Percentiles rank a stretch among this genome's conserved stretches.
Evolutionary conservation across 495 filamentous ascomycete species (phyloP).

Genomic region (Trichocladium antarcticum): DNA sequence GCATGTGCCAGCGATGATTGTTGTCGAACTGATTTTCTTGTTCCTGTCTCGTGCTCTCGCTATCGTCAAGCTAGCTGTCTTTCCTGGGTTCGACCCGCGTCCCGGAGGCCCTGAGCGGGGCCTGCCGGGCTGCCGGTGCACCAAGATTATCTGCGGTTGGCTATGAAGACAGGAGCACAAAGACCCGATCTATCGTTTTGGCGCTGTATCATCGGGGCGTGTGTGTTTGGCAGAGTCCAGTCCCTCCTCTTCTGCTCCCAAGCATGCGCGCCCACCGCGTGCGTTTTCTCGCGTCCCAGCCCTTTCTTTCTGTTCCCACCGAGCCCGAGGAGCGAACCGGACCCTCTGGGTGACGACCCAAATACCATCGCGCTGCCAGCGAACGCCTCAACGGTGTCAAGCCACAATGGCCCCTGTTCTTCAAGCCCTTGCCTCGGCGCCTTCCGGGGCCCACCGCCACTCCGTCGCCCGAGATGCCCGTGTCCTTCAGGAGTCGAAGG

Average conservation of each 20-base stretch:
- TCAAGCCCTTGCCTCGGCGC: background rate
- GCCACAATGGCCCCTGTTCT: slow-evolving; percentile 7
- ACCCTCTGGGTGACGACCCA: background rate
- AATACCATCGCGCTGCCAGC: slow-evolving; percentile 4
- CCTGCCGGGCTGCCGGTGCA: slow-evolving; percentile 21
- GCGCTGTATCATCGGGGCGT: slow-evolving; percentile 2
- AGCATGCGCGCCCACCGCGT: slow-evolving; percentile 2
- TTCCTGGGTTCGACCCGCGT: slow-evolving; percentile 26
- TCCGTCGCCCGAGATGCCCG: background rate
- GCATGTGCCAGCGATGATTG: slow-evolving; percentile 23
- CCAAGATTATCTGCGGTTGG: slow-evolving; percentile 39
- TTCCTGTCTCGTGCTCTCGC: slow-evolving; percentile 45
- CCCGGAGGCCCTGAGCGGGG: slow-evolving; percentile 11
- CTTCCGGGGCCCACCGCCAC: slow-evolving; percentile 6
- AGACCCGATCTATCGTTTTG: slow-evolving; percentile 18
- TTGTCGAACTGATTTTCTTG: slow-evolving; percentile 30
- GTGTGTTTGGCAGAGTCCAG: slow-evolving; percentile 1
- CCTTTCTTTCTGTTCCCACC: slow-evolving; percentile 5
- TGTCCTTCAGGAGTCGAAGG: background rate
- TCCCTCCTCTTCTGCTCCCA: slow-evolving; percentile 20
- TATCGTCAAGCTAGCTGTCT: slow-evolving; percentile 50
- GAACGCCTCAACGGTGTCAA: slow-evolving; percentile 1
- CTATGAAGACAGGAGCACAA: slow-evolving; percentile 36
- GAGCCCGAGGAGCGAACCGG: background rate
- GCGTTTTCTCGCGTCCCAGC: slow-evolving; percentile 6